These are phyloP conservation scores for Solanum sitiens DNA, from an alignment of 257 asterid genomes.

Conservation along the genomic window DNA sequence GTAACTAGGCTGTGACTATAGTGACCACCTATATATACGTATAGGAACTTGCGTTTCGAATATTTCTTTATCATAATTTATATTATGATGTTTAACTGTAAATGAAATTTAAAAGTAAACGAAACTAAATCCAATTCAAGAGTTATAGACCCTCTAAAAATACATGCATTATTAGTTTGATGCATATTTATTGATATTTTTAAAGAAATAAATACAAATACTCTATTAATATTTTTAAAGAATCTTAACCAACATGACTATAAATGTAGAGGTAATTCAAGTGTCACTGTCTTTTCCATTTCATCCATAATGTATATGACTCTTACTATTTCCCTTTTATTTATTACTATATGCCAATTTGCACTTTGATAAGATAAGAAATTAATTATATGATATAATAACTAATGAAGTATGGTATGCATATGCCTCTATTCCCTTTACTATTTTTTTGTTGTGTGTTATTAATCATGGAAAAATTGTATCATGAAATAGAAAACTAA, in stretches of 20 bases:
- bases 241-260: background rate
- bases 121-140: background rate
- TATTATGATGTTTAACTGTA: background rate
- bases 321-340: background rate
- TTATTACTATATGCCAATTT: slow-evolving; percentile 1
- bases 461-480: too few species aligned
- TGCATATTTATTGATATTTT: background rate
- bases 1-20: background rate
- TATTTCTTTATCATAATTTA: background rate
- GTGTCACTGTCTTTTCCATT: background rate
- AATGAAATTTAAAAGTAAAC: background rate
- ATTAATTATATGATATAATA: background rate
- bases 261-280: background rate
- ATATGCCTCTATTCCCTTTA: background rate
- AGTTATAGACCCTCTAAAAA: background rate
- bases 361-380: slow-evolving; percentile 2
- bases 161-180: background rate
- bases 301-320: background rate
- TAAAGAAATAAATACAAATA: background rate
- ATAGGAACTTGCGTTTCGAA: background rate
- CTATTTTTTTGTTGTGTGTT: background rate
- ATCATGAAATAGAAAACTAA: too few species aligned
- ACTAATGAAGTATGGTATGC: background rate
- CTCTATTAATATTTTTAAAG: background rate
- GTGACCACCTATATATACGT: background rate